Conservation (phyloP, 2,329 filamentous ascomycete species). For the Xylaria sp. region DNA sequence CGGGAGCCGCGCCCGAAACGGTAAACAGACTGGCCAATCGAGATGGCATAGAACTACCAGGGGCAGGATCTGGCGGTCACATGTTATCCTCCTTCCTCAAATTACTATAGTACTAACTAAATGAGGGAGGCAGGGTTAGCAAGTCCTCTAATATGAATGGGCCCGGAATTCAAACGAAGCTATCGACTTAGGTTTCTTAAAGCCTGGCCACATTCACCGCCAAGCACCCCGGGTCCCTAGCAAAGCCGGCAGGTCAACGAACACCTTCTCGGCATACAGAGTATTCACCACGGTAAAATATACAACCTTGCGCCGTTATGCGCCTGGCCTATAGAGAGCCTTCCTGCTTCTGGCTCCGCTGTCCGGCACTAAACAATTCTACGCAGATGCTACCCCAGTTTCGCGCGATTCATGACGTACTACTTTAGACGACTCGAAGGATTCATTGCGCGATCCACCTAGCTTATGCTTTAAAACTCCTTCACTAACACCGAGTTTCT, state of each 20-base stretch:
- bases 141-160: neutral
- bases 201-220: neutral
- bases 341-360: slow-evolving; percentile 18
- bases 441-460: slow-evolving; percentile 13
- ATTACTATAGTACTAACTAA: slow-evolving; percentile 28
- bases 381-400: slow-evolving; percentile 1
- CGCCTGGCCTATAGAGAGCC: slow-evolving; percentile 1
- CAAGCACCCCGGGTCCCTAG: neutral
- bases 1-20: slow-evolving; percentile 6
- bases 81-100: slow-evolving; percentile 35
- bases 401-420: neutral
- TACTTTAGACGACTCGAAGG: slow-evolving; percentile 6
- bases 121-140: slow-evolving; percentile 24
- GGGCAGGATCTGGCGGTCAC: slow-evolving; percentile 25
- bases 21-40: slow-evolving; percentile 25
- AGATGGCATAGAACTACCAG: slow-evolving; percentile 15
- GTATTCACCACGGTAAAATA: neutral
- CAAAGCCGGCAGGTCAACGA: slow-evolving; percentile 19
- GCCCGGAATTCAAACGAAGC: slow-evolving; percentile 2
- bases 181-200: neutral
- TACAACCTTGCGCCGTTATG: slow-evolving; percentile 2
- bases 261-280: slow-evolving; percentile 16
- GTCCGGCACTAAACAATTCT: slow-evolving; percentile 23
- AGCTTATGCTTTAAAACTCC: slow-evolving; percentile 9
- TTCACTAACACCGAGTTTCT: neutral